Evolutionary conservation across 202 grass and related monocot species (phyloP).

Genomic region (Saccharum hybrid): DNA sequence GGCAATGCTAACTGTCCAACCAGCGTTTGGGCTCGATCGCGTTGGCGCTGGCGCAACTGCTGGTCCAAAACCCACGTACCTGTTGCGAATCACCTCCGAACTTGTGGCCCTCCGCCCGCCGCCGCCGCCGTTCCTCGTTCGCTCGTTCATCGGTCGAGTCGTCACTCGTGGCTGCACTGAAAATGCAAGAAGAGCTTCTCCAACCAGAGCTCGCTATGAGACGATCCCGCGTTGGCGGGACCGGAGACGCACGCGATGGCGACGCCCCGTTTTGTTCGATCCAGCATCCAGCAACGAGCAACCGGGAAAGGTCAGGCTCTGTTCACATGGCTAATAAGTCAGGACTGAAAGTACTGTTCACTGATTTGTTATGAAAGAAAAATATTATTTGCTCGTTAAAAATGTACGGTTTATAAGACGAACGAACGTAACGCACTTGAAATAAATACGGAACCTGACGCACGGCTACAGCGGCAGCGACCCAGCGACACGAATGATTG

Average conservation of each 20-base stretch:
- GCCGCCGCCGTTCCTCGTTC: background rate
- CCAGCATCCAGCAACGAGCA: background rate
- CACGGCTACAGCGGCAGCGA: background rate
- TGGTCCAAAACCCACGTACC: background rate
- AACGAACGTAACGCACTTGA: too few species aligned
- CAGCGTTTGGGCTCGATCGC: background rate
- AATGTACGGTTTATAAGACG: too few species aligned
- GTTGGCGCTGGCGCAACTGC: background rate
- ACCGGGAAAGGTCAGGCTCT: too few species aligned
- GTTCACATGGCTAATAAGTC: too few species aligned
- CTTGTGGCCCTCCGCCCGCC: background rate
- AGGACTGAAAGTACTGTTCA: too few species aligned
- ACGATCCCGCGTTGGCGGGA: background rate
- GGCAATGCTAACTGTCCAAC: background rate
- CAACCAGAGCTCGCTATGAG: conserved; percentile 13
- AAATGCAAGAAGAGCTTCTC: background rate
- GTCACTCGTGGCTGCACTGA: background rate
- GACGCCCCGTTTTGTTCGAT: background rate
- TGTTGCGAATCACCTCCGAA: background rate
- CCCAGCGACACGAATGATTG: too few species aligned
- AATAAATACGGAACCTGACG: too few species aligned
- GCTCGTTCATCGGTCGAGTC: background rate
- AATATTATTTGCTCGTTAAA: too few species aligned
- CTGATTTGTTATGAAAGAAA: too few species aligned
- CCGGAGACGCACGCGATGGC: background rate